These are phyloP conservation scores for Eucalyptus globulus DNA, from an alignment of 345 rosid species.

Conservation along the genomic window DNA sequence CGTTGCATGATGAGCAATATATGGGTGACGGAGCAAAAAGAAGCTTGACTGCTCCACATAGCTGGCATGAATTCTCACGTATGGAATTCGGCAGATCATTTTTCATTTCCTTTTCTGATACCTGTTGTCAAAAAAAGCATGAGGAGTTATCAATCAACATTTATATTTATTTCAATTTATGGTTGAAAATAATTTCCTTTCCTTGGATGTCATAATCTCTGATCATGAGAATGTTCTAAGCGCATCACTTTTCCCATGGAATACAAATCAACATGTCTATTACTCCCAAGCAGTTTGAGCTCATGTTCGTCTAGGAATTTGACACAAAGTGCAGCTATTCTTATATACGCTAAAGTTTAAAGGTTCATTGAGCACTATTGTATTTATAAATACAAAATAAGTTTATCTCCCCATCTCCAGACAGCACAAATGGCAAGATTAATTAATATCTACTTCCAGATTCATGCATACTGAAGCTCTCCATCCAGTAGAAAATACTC, in stretches of 20 bases:
- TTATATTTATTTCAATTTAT: background rate
- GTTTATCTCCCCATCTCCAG: background rate
- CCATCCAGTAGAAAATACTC: background rate
- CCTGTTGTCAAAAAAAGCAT: background rate
- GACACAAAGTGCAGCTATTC: background rate
- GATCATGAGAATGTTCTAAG: background rate
- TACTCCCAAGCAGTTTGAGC: background rate
- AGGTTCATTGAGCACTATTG: background rate
- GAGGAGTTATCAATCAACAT: background rate
- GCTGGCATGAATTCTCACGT: conserved; percentile 77
- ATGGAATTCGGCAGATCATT: background rate
- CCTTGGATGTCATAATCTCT: background rate
- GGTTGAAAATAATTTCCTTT: background rate
- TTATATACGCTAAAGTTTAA: background rate
- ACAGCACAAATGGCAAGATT: background rate
- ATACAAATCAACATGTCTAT: background rate
- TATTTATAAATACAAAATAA: background rate
- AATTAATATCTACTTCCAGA: background rate
- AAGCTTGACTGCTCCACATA: conserved; percentile 87
- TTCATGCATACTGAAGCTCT: background rate
- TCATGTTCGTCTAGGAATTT: background rate
- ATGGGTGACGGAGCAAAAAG: conserved; percentile 85
- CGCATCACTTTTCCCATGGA: background rate
- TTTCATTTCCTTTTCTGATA: background rate
- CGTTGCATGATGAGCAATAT: conserved; percentile 80